A percentile compares a stretch with the other conserved stretches of the same genome.
These are phyloP conservation scores for Linnemannia hyalina DNA, from an alignment of 192 early-diverging fungal species.

Conservation along the genomic window DNA sequence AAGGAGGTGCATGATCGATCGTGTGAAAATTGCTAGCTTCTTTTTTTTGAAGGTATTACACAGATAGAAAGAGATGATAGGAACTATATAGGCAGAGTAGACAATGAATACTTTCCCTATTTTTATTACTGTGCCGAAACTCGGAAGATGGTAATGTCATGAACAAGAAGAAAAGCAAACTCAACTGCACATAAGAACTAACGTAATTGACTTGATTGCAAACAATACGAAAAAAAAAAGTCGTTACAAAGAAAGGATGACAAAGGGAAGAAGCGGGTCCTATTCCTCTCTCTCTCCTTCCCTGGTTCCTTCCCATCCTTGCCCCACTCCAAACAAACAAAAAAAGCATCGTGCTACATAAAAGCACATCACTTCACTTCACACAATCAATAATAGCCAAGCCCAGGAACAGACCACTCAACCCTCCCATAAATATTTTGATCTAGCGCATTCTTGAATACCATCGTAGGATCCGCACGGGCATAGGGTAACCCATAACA, in stretches of 20 bases:
- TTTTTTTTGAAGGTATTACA: too few relatives aligned
- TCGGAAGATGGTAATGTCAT: neutral
- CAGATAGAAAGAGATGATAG: neutral
- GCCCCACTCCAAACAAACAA: neutral
- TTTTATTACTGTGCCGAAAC: neutral
- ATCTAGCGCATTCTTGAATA: conserved; percentile 30
- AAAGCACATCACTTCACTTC: neutral
- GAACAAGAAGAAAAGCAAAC: too few relatives aligned
- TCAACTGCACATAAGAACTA: too few relatives aligned
- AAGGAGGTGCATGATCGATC: too few relatives aligned
- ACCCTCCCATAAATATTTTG: conserved; percentile 38
- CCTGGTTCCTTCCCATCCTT: neutral
- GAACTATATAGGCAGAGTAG: neutral
- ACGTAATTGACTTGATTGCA: too few relatives aligned
- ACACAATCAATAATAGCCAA: conserved; percentile 19
- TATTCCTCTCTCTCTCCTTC: neutral
- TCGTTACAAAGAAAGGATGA: too few relatives aligned
- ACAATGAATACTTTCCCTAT: neutral
- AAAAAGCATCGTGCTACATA: too few relatives aligned
- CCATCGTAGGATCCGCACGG: conserved; percentile 35
- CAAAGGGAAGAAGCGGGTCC: too few relatives aligned
- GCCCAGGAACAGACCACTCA: conserved; percentile 25
- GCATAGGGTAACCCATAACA: conserved; percentile 10
- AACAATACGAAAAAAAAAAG: too few relatives aligned
- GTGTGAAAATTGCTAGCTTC: too few relatives aligned